Evolutionary conservation across 345 rosid genomes (phyloP).

Genomic region (Salix purpurea): DNA sequence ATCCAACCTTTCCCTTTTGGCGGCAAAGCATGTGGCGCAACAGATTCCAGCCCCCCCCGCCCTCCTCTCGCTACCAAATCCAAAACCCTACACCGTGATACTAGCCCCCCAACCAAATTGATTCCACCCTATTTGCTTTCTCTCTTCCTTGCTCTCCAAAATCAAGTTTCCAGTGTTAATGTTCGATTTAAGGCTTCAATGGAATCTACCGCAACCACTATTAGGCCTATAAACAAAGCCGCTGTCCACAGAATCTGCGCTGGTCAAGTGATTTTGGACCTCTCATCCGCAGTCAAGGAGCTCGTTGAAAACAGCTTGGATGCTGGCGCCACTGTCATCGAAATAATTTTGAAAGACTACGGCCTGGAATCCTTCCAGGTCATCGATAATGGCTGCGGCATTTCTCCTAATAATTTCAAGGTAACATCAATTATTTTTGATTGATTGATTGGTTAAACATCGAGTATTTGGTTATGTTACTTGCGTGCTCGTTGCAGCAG

Average conservation of each 20-base stretch:
- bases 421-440: slow-evolving; percentile 16
- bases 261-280: slow-evolving; percentile 94
- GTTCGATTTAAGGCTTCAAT: not conserved
- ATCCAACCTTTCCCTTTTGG: not conserved
- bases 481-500: slow-evolving; percentile 27
- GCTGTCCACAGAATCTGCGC: slow-evolving; percentile 79
- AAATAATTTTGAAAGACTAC: slow-evolving; percentile 68
- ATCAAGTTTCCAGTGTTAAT: not conserved
- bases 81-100: not conserved
- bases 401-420: slow-evolving; percentile 79
- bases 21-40: not conserved
- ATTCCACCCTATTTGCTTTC: too few relatives aligned
- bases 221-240: slow-evolving; percentile 68
- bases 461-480: not conserved
- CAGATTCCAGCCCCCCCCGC: not conserved
- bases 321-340: slow-evolving; percentile 85
- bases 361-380: slow-evolving; percentile 89
- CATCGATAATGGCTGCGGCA: slow-evolving; percentile 88
- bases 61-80: not conserved
- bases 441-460: not conserved
- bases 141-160: too few relatives aligned
- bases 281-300: slow-evolving; percentile 92
- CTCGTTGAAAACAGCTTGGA: slow-evolving; percentile 95
- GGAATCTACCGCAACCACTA: slow-evolving; percentile 11
- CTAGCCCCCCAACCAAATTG: too few relatives aligned